Evolutionary conservation across 192 early-diverging fungal genomes (phyloP).

Genomic region (Linnemannia zychae): DNA sequence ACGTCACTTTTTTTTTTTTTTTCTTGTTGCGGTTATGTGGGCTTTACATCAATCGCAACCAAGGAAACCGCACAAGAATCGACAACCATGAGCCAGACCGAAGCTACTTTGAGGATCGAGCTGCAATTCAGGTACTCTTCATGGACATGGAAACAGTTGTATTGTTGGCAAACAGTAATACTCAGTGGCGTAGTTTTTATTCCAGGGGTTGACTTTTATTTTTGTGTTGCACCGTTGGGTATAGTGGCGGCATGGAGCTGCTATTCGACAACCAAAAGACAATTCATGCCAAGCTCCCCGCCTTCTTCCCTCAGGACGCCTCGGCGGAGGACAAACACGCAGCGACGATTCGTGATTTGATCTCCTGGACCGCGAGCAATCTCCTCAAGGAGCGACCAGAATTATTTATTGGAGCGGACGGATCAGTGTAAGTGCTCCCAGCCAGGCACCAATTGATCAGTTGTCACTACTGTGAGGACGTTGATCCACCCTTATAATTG

Average conservation of each 20-base stretch:
- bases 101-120: conserved; percentile 32
- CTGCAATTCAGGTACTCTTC: conserved; percentile 50
- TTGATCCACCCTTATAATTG: background rate
- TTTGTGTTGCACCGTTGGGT: background rate
- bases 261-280: conserved; percentile 84
- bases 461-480: background rate
- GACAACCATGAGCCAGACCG: conserved; percentile 2
- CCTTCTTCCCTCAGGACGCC: conserved; percentile 41
- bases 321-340: conserved; percentile 39
- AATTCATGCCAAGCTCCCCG: conserved; percentile 65
- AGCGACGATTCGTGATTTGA: conserved; percentile 75
- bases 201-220: background rate
- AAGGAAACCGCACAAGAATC: background rate
- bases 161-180: background rate
- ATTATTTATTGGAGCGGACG: conserved; percentile 85
- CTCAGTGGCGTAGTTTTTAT: background rate
- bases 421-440: conserved; percentile 74
- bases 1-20: background rate
- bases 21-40: background rate
- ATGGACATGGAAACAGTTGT: background rate
- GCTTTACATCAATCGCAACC: too few relatives aligned
- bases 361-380: conserved; percentile 77
- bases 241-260: conserved; percentile 92
- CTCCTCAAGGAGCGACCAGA: conserved; percentile 84
- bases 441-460: background rate